These are phyloP conservation scores for Protea cynaroides DNA, from an alignment of 164 flowering plant genomes.

Conservation along the genomic window DNA sequence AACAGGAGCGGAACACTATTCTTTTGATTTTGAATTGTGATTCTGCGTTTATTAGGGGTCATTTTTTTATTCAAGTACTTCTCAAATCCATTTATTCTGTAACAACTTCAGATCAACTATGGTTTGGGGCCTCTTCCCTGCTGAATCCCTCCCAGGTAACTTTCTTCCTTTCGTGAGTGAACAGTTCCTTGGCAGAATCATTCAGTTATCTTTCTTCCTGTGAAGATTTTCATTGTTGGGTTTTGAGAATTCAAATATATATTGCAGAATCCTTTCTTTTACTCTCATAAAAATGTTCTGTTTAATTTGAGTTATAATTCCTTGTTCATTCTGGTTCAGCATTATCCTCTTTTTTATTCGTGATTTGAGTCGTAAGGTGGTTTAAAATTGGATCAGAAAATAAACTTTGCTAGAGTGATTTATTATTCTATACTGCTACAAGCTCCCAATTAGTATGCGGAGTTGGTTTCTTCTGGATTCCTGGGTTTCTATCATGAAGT, in stretches of 20 bases:
- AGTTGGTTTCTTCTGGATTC: neutral
- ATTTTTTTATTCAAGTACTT: too few species aligned
- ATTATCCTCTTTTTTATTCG: neutral
- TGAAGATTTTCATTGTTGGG: neutral
- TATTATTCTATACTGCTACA: neutral
- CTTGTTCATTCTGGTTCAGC: too few species aligned
- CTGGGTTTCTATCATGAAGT: neutral
- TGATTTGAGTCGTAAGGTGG: neutral
- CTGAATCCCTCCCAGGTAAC: constrained; percentile 18
- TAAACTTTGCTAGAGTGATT: neutral
- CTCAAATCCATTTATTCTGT: too few species aligned
- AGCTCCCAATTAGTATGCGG: neutral
- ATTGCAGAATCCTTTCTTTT: neutral
- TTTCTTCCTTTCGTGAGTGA: neutral
- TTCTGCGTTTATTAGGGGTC: too few species aligned
- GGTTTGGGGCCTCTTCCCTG: constrained; percentile 29
- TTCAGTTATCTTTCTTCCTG: too few species aligned
- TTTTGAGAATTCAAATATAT: neutral
- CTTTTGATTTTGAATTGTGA: too few species aligned
- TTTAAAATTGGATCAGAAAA: neutral
- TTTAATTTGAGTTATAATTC: too few species aligned
- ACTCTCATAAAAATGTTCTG: too few species aligned
- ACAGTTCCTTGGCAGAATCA: neutral
- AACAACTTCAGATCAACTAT: constrained; percentile 2
- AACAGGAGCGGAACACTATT: too few species aligned